Evolutionary conservation across 1,139 yeast genomes (phyloP).

Genomic region (Yueomyces sp.): DNA sequence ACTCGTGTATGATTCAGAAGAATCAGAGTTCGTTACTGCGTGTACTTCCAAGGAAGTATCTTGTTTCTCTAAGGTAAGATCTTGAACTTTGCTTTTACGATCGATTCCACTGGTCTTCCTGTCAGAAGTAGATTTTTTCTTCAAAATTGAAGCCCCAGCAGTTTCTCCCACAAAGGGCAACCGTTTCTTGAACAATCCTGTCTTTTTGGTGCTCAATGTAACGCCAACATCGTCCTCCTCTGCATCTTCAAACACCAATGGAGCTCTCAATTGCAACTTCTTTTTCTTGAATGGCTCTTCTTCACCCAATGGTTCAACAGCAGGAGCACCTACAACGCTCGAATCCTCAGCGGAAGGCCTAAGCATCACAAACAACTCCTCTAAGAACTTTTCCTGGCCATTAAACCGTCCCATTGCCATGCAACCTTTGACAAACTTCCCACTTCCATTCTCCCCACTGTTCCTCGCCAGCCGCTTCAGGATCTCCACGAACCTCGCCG

Average conservation of each 20-base stretch:
- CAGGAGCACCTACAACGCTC: background rate
- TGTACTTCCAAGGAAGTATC: background rate
- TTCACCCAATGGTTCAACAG: background rate
- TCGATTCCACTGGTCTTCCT: too few relatives aligned
- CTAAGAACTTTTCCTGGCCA: constrained; percentile 10
- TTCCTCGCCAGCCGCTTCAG: constrained; percentile 10
- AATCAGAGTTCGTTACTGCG: background rate
- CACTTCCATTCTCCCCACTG: constrained; percentile 5
- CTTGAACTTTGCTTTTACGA: too few relatives aligned
- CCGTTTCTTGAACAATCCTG: background rate
- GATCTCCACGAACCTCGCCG: constrained; percentile 12
- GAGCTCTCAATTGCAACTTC: background rate
- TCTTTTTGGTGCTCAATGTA: too few relatives aligned
- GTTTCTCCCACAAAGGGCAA: too few relatives aligned
- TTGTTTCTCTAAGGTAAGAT: too few relatives aligned
- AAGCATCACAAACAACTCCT: constrained; percentile 5
- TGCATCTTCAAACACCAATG: constrained; percentile 1
- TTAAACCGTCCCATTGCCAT: constrained; percentile 17
- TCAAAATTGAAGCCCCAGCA: too few relatives aligned
- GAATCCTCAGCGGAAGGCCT: background rate
- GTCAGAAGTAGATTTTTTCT: too few relatives aligned
- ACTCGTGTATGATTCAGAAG: background rate
- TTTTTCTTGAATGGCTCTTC: background rate
- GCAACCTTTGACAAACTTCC: constrained; percentile 12
- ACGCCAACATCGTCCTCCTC: constrained; percentile 1